These are phyloP conservation scores for Tricladium varicosporioides DNA, from an alignment of 2,329 filamentous ascomycete species.

Conservation along the genomic window DNA sequence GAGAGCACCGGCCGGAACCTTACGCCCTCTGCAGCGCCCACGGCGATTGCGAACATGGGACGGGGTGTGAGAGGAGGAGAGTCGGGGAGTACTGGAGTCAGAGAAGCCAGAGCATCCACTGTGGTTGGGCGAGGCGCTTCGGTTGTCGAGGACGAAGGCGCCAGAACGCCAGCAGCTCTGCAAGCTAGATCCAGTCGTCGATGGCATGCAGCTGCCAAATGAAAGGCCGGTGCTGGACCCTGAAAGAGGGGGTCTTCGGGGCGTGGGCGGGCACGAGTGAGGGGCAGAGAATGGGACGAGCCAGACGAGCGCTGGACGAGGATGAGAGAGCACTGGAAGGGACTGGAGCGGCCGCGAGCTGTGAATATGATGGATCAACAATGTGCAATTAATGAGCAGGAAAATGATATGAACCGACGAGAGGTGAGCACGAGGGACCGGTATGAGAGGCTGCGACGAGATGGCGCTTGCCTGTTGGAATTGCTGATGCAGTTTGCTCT, in stretches of 20 bases:
- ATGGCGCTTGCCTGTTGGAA: no score
- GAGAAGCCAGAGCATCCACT: not conserved
- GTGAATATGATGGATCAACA: no score
- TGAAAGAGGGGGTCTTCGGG: no score
- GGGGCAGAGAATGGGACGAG: slow-evolving; percentile 3
- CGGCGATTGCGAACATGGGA: not conserved
- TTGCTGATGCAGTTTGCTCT: no score
- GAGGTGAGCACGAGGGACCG: no score
- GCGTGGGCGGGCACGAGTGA: slow-evolving; percentile 3
- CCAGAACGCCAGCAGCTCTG: not conserved
- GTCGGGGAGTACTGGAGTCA: not conserved
- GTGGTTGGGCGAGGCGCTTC: not conserved
- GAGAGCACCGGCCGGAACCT: slow-evolving; percentile 12
- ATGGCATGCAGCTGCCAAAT: slow-evolving; percentile 20
- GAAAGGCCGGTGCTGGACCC: slow-evolving; percentile 1
- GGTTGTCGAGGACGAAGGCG: not conserved
- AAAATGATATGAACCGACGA: no score
- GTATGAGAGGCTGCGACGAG: no score
- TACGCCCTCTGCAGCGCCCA: slow-evolving; percentile 5
- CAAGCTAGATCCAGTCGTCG: not conserved
- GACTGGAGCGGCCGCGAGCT: no score
- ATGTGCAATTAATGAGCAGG: no score
- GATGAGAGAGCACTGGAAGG: no score
- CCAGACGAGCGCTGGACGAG: not conserved
- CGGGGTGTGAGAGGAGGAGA: not conserved